phyloP scores from a whole-genome alignment of 345 rosid species.

The Salix exigua region DNA sequence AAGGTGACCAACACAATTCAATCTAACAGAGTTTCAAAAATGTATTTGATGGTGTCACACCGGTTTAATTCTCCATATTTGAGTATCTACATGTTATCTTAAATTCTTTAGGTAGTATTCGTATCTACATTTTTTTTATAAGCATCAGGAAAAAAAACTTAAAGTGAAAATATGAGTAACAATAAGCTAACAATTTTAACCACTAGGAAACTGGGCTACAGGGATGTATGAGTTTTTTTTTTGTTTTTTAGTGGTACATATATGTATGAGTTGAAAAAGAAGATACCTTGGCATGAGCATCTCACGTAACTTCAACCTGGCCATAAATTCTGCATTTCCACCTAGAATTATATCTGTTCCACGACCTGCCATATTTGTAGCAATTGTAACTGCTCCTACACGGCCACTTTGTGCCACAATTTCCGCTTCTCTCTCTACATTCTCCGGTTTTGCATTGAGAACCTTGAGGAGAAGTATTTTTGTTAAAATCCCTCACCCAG shows the following conservation, averaged over 20 bases:
- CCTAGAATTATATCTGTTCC: slow-evolving; percentile 98
- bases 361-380: slow-evolving; percentile 99
- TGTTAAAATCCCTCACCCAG: slow-evolving; percentile 9
- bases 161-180: not conserved
- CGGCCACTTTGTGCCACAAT: slow-evolving; percentile 99
- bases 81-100: too few species aligned
- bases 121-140: not conserved
- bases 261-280: not conserved
- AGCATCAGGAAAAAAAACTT: not conserved
- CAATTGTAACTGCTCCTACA: slow-evolving; percentile 92
- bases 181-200: not conserved
- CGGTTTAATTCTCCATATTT: too few species aligned
- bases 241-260: too few species aligned
- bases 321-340: slow-evolving; percentile 97
- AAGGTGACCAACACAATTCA: too few species aligned
- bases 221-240: too few species aligned
- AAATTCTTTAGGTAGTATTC: not conserved
- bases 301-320: slow-evolving; percentile 95
- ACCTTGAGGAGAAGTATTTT: slow-evolving; percentile 47
- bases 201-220: not conserved
- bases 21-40: too few species aligned
- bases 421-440: slow-evolving; percentile 99
- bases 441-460: slow-evolving; percentile 98
- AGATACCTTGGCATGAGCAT: slow-evolving; percentile 93
- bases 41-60: too few species aligned